Evolutionary conservation across 176 grass and related monocot species (phyloP).

Genomic region (Carex myosuroides): DNA sequence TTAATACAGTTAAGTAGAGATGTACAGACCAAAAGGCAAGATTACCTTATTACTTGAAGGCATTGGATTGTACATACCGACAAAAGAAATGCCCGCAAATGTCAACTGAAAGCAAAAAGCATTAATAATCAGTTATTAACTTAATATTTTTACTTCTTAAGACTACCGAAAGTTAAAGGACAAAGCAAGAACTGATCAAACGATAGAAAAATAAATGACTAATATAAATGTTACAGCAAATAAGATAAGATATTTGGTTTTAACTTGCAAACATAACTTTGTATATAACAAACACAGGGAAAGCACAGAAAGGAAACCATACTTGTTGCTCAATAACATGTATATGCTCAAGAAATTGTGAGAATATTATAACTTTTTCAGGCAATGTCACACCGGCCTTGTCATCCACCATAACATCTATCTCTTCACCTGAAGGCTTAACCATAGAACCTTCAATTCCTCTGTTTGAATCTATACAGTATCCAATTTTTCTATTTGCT

Average conservation of each 20-base stretch:
- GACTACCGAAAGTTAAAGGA: not conserved
- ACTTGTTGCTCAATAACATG: slow-evolving; percentile 95
- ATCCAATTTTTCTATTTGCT: slow-evolving; percentile 33
- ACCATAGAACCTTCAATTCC: slow-evolving; percentile 19
- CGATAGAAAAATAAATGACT: not conserved
- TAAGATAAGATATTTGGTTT: not conserved
- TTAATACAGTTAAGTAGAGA: not conserved
- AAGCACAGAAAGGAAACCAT: not conserved
- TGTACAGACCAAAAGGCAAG: not conserved
- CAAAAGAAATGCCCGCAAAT: slow-evolving; percentile 68
- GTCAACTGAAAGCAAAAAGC: slow-evolving; percentile 49
- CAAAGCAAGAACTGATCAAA: not conserved
- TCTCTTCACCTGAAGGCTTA: slow-evolving; percentile 26
- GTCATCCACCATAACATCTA: slow-evolving; percentile 14
- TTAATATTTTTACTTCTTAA: slow-evolving; percentile 1
- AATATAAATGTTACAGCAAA: not conserved
- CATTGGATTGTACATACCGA: slow-evolving; percentile 94
- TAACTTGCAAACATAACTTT: not conserved
- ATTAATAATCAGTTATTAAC: slow-evolving; percentile 12
- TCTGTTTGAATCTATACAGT: slow-evolving; percentile 26
- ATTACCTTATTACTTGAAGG: slow-evolving; percentile 74
- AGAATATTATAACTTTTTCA: slow-evolving; percentile 96
- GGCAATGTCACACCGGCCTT: slow-evolving; percentile 22
- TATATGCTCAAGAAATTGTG: slow-evolving; percentile 98
- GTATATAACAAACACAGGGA: not conserved